These are phyloP conservation scores for Talaromyces proteolyticus DNA, from an alignment of 495 filamentous ascomycete species.

Conservation along the genomic window DNA sequence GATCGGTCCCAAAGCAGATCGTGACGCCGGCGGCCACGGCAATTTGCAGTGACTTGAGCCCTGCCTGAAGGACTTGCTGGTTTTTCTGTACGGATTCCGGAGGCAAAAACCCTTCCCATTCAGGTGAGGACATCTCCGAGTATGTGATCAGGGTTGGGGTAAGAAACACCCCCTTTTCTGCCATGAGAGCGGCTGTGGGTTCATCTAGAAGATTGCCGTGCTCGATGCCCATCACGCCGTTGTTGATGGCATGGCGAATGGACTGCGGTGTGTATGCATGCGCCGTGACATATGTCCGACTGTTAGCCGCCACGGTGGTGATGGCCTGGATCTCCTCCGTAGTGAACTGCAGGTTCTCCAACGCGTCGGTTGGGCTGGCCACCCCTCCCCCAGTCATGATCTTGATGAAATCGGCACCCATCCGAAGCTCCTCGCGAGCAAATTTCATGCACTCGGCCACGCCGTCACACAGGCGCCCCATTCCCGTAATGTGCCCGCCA, in stretches of 20 bases:
- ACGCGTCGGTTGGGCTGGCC: conserved; percentile 40
- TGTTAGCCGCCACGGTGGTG: conserved; percentile 34
- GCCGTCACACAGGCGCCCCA: conserved; percentile 43
- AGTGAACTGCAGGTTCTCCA: conserved; percentile 47
- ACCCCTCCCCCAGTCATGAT: conserved; percentile 53
- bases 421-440: conserved; percentile 45
- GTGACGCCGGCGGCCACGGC: conserved; percentile 40
- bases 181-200: conserved; percentile 42
- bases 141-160: conserved; percentile 51
- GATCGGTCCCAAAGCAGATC: conserved; percentile 52
- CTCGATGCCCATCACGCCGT: conserved; percentile 51
- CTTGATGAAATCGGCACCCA: conserved; percentile 51
- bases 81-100: conserved; percentile 38
- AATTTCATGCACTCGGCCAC: conserved; percentile 42
- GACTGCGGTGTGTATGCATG: conserved; percentile 48
- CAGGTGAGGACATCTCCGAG: conserved; percentile 36
- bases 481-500: conserved; percentile 24
- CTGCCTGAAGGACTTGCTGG: conserved; percentile 34
- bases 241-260: conserved; percentile 47
- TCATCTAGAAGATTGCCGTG: conserved; percentile 49
- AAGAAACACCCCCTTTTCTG: conserved; percentile 35
- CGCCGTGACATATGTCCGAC: conserved; percentile 47
- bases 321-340: conserved; percentile 46
- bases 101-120: conserved; percentile 36
- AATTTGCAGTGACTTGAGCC: conserved; percentile 36